phyloP scores from a whole-genome alignment of 371 early-diverging fungal genomes.

The Haplosporangium sp. region DNA sequence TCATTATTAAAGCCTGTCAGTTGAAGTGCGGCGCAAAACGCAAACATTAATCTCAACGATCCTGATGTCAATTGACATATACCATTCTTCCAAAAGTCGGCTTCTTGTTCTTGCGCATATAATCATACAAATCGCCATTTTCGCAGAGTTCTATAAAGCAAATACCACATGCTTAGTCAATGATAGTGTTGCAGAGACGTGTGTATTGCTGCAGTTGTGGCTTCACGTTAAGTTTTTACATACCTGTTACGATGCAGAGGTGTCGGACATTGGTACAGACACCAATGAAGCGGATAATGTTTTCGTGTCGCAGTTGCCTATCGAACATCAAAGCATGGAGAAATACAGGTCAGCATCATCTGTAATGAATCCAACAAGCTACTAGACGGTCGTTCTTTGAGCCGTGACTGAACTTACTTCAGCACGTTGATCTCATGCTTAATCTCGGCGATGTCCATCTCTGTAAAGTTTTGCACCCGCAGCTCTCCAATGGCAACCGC shows the following conservation, averaged over 20 bases:
- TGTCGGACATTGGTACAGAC: slow-evolving; percentile 75
- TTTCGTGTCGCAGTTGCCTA: slow-evolving; percentile 81
- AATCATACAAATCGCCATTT: slow-evolving; percentile 82
- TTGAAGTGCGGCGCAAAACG: neutral
- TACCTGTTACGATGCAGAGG: slow-evolving; percentile 75
- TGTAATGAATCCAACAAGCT: too few relatives aligned
- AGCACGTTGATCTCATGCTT: slow-evolving; percentile 82
- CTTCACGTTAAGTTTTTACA: too few relatives aligned
- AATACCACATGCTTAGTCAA: neutral
- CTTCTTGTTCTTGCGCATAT: slow-evolving; percentile 72
- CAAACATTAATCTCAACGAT: neutral
- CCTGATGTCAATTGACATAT: neutral
- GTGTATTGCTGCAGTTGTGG: too few relatives aligned
- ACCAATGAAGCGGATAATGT: slow-evolving; percentile 81
- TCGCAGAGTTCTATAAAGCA: slow-evolving; percentile 69
- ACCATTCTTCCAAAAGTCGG: slow-evolving; percentile 71
- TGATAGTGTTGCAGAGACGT: too few relatives aligned
- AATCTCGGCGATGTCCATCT: slow-evolving; percentile 76
- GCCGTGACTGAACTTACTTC: slow-evolving; percentile 60
- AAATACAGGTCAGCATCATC: neutral
- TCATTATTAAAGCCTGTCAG: too few relatives aligned
- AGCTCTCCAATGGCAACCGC: slow-evolving; percentile 81
- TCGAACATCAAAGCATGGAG: neutral
- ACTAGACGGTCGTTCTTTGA: too few relatives aligned
- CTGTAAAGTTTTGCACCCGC: slow-evolving; percentile 73